These are phyloP conservation scores for Ogataea philodendri DNA, from an alignment of 805 yeast genomes.

Conservation along the genomic window DNA sequence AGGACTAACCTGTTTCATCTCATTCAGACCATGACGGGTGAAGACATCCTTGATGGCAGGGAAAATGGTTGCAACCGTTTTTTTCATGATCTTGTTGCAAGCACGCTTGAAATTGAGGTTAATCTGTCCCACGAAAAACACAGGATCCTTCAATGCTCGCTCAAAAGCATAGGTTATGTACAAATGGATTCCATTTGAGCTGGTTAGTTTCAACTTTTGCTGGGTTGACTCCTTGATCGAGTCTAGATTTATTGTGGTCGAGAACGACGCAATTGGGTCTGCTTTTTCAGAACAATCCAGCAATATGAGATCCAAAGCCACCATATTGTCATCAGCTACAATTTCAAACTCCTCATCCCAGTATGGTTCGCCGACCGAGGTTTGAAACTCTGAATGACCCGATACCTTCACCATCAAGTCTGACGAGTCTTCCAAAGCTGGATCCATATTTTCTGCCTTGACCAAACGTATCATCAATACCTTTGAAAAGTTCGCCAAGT, in stretches of 20 bases:
- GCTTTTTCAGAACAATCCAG: no score
- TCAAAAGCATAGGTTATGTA: conserved; percentile 19
- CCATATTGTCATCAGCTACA: conserved; percentile 9
- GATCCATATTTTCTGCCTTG: no score
- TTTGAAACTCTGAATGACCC: no score
- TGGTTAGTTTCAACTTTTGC: conserved; percentile 12
- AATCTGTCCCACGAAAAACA: conserved; percentile 21
- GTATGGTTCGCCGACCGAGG: no score
- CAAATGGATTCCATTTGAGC: conserved; percentile 8
- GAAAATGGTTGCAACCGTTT: no score
- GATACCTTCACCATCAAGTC: no score
- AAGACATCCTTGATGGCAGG: conserved; percentile 12
- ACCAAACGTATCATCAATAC: conserved; percentile 17
- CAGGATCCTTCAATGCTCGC: conserved; percentile 20
- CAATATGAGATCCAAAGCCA: no score
- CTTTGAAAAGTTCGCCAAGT: conserved; percentile 15
- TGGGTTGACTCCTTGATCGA: conserved; percentile 16
- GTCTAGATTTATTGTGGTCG: conserved; percentile 17
- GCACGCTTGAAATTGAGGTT: no score
- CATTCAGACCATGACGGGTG: conserved; percentile 10
- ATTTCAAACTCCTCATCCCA: conserved; percentile 25
- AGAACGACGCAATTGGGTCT: no score
- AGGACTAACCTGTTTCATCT: conserved; percentile 6
- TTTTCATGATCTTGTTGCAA: no score
- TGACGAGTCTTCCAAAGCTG: conserved; percentile 8